A percentile compares a stretch with the other conserved stretches of the same genome.
phyloP scores from a whole-genome alignment of 805 yeast genomes.

The Candida wancherniae region DNA sequence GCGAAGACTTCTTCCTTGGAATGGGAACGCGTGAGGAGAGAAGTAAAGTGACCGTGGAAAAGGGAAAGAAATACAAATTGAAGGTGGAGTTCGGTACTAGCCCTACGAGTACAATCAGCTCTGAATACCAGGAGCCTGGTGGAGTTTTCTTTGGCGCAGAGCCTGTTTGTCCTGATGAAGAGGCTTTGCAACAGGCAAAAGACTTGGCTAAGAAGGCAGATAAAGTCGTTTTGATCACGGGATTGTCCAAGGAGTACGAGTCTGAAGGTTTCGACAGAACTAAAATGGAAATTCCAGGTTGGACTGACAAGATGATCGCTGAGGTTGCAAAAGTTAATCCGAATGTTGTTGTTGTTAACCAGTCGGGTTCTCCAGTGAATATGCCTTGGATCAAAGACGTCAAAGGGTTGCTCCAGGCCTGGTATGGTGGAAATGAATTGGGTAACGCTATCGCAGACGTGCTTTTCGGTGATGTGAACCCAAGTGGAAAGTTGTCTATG shows the following conservation, averaged over 20 bases:
- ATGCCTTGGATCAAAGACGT: slow-evolving; percentile 28
- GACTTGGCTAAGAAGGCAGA: slow-evolving; percentile 23
- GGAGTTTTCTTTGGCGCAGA: slow-evolving; percentile 27
- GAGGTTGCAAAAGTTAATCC: slow-evolving; percentile 25
- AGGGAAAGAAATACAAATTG: slow-evolving; percentile 43
- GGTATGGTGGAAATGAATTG: slow-evolving; percentile 34
- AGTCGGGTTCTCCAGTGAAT: slow-evolving; percentile 30
- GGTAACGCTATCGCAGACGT: slow-evolving; percentile 32
- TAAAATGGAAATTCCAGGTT: slow-evolving; percentile 27
- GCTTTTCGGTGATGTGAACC: slow-evolving; percentile 29
- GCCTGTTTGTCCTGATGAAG: slow-evolving; percentile 17
- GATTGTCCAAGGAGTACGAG: slow-evolving; percentile 28
- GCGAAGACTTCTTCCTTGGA: slow-evolving; percentile 47
- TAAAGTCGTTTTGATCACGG: slow-evolving; percentile 26
- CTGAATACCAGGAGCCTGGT: slow-evolving; percentile 17
- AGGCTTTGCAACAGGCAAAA: slow-evolving; percentile 24
- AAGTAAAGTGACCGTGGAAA: slow-evolving; percentile 33
- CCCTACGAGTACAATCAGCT: slow-evolving; percentile 26
- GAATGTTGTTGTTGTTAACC: slow-evolving; percentile 29
- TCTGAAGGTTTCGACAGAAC: slow-evolving; percentile 28
- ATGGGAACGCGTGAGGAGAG: slow-evolving; percentile 51
- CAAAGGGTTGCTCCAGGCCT: slow-evolving; percentile 26
- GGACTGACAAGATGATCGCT: slow-evolving; percentile 22
- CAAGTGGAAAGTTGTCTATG: slow-evolving; percentile 26
- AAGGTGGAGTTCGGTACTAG: slow-evolving; percentile 51